Base-by-base conservation (phyloP, 345 rosid genomes). In the Lumnitzera littorea region DNA sequence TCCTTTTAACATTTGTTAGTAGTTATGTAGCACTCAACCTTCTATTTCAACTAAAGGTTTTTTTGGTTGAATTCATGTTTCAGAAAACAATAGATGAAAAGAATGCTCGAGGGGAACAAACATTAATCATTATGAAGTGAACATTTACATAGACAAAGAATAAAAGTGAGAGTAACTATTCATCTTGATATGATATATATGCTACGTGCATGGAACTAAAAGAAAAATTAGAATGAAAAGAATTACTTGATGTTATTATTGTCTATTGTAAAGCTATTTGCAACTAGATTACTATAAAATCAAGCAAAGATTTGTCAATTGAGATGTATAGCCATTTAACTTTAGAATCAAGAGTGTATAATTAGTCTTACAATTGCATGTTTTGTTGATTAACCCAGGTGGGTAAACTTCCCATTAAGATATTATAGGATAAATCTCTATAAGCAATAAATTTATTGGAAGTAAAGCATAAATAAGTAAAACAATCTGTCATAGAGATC, bases 361-460 rank as follows among this genome's bases (percentile, higher is more conserved):
- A 51, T n/a, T 1, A 48, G 62, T 64, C 83, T 65, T 72, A 87
- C 95, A 89, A 60, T 59, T 71, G 72, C 60, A 86, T 64, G 43
- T 77, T 70, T 59, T 10, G 56, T 51, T 62, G 56, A 53, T 16
- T 74, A 68, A 80, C 63, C 95, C 95, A 87, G 13, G 89, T 70
- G 65, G 96, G 95, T 63, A 84, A 56, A 66, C 31, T 76, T 27
- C 91, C 96, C 9, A 62, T 53, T 70, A 89, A 72, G 70, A 78
- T 74, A 68, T 89, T 89, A 72, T 87, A 87, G 1, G 96, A 84
- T 64, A 87, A 73, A 78, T 89, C 96, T 83, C 96, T 89, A 76
- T 43, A 55, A 76, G 55, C 16, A 50, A 29, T 4, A 59, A 15
- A 23, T 53, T 17, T 12, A 29, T 69, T 48, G 51, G 15, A 51